Base-by-base conservation (phyloP, 2,329 filamentous ascomycete genomes). In the Colletotrichum navitas region DNA sequence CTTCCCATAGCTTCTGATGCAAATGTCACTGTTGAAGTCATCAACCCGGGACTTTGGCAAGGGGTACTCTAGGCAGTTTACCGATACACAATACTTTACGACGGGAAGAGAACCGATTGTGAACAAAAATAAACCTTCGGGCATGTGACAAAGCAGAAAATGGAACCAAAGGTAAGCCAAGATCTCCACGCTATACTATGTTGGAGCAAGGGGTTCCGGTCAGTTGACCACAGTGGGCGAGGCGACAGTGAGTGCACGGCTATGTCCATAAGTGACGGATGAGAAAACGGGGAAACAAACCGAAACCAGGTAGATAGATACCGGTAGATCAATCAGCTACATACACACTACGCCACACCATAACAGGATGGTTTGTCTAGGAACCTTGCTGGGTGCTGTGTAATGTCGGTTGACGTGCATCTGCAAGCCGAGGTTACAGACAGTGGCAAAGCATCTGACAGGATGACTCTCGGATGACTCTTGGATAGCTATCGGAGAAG, bases 131-230 rank as follows among this genome's bases (percentile, higher is more conserved):
- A 47, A 10, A 14, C 11, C 12, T 6, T 56, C 12, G 45, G 14
- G 45, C n/a, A 26, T 14, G 32, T n/a, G 43, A 61, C 47, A 47
- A 63, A 55, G 21, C 10, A 54, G n/a, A 63, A 49, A 63, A 55
- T 47, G 24, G 52, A 54, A 45, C 47, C 49, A 55, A 41, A 8
- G 58, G 39, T 39, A 39, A 39, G 59, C 29, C 59, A 55, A 68
- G 29, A 34, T 41, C 39, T 45, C 47, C n/a, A 36, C 7, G 29
- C 47, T 55, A 26, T 54, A 41, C 8, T 11, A 2, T 11, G 34
- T 11, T 11, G 59, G 55, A 32, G 49, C 59, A 63, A 55, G 65
- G 29, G 26, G 5, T 29, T 24, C 43, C 32, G 18, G n/a, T 32
- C 43, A 60, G 43, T 41, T 18, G 45, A 63, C 24, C 14, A 36